Evolutionary conservation across 1,284 basidiomycete genomes (phyloP).

Genomic region (Puccinia novopanici): DNA sequence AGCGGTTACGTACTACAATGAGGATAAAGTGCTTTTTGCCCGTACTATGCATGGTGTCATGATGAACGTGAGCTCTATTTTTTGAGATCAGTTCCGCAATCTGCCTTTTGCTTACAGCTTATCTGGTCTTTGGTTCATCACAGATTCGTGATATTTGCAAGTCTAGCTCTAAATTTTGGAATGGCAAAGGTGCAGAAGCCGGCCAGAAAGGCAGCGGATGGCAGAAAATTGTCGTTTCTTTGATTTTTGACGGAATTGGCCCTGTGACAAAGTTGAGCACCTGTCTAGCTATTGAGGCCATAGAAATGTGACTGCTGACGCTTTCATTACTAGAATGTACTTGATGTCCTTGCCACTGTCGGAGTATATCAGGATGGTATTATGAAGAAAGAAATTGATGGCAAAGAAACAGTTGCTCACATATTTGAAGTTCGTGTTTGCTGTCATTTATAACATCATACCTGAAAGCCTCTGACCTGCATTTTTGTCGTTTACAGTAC

Average conservation of each 20-base stretch:
- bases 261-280: slow-evolving; percentile 78
- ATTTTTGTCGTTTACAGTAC: slow-evolving; percentile 74
- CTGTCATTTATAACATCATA: slow-evolving; percentile 66
- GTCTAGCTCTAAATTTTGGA: slow-evolving; percentile 94
- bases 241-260: slow-evolving; percentile 89
- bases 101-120: slow-evolving; percentile 75
- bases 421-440: slow-evolving; percentile 76
- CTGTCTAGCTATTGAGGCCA: slow-evolving; percentile 61
- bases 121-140: slow-evolving; percentile 91
- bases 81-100: background rate
- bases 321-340: slow-evolving; percentile 68
- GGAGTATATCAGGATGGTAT: slow-evolving; percentile 68
- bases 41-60: slow-evolving; percentile 52
- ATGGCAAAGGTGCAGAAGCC: slow-evolving; percentile 73
- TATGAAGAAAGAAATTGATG: slow-evolving; percentile 89
- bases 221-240: slow-evolving; percentile 87
- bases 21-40: slow-evolving; percentile 81
- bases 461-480: slow-evolving; percentile 82
- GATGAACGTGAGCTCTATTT: slow-evolving; percentile 36
- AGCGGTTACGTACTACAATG: slow-evolving; percentile 68
- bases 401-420: slow-evolving; percentile 78
- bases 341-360: slow-evolving; percentile 67
- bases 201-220: slow-evolving; percentile 73
- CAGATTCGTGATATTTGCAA: slow-evolving; percentile 98
- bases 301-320: background rate